Base-by-base conservation (phyloP, 2,329 filamentous ascomycete species). In the Hypomyces rosellus region DNA sequence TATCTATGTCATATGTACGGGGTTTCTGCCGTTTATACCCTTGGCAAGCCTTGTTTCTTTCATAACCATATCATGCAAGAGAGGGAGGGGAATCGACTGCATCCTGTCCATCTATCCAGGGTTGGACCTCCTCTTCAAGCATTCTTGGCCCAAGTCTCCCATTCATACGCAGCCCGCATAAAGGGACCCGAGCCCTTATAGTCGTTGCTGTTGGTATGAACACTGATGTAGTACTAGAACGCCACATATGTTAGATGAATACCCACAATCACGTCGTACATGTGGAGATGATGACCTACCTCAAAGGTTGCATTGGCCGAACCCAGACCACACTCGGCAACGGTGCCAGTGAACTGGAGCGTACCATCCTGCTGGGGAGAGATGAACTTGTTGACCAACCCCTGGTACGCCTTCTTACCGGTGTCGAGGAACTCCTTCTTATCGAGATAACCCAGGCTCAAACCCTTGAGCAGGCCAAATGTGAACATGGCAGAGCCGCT, bases 401-500 rank as follows among this genome's bases (percentile, higher is more conserved):
- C 48, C 37, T 59, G 50, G 54, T 63, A 65, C 0, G 62, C 61
- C 42, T 58, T 60, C 44, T 55, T 54, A 4, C 63, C 62, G 0
- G 57, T 52, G 7, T 48, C 40, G 1, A 52, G 45, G 36, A 60
- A 66, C 7, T 55, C 57, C 9, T 47, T 36, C 51, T 60, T 47
- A 2, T 55, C 46, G 5, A 66, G 49, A 3, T 59, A 54, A 1
- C 65, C 65, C 2, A 56, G 54, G n/a, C 59, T 58, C 0, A 67
- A 30, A 4, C 63, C 78, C 55, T 71, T 74, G 12, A 81, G 60
- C 53, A 80, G 63, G 1, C 75, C 72, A 49, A 76, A 80, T 0
- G 72, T 69, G 55, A 81, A 82, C 75, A 83, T 80, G 9, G 77
- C 78, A 2, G 75, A 75, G 4, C 72, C 80, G 39, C 77, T 80